phyloP scores from a whole-genome alignment of 805 yeast genomes.

The Hanseniaspora hatyaiensis region DNA sequence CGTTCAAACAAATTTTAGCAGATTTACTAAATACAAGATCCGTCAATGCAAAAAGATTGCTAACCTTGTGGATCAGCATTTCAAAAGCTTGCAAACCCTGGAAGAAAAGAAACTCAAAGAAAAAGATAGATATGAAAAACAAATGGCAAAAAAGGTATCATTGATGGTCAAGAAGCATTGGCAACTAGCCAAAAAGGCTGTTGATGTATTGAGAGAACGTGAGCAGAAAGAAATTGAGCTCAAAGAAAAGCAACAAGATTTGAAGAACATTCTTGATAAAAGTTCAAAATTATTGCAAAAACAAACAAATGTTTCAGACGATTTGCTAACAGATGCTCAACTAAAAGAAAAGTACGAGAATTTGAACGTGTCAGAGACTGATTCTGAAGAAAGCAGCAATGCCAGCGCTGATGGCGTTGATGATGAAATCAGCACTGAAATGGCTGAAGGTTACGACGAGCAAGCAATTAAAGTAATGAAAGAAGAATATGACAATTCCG shows the following conservation, averaged over 20 bases:
- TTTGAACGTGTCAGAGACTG: background rate
- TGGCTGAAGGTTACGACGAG: constrained; percentile 19
- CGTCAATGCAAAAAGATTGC: constrained; percentile 64
- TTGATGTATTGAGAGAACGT: constrained; percentile 56
- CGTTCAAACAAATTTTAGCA: constrained; percentile 58
- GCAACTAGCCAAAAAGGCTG: constrained; percentile 78
- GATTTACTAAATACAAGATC: constrained; percentile 49
- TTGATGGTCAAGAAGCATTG: constrained; percentile 82
- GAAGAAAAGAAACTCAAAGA: constrained; percentile 71
- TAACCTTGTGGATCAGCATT: constrained; percentile 73
- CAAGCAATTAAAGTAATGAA: constrained; percentile 14
- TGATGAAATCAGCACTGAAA: too few species aligned
- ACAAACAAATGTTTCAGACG: constrained; percentile 31
- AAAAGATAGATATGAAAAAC: constrained; percentile 55
- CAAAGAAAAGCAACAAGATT: constrained; percentile 72
- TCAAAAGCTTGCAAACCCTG: constrained; percentile 75
- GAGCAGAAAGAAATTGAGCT: constrained; percentile 71
- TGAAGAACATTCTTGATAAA: constrained; percentile 78
- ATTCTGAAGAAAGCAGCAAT: background rate
- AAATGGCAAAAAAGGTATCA: constrained; percentile 68
- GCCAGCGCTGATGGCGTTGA: constrained; percentile 15
- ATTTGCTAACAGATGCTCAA: constrained; percentile 33
- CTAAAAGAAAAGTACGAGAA: constrained; percentile 32
- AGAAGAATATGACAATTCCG: constrained; percentile 4
- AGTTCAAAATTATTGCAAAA: constrained; percentile 84